Base-by-base conservation (phyloP, 2,329 filamentous ascomycete species). In the Pseudocercospora fuligena region DNA sequence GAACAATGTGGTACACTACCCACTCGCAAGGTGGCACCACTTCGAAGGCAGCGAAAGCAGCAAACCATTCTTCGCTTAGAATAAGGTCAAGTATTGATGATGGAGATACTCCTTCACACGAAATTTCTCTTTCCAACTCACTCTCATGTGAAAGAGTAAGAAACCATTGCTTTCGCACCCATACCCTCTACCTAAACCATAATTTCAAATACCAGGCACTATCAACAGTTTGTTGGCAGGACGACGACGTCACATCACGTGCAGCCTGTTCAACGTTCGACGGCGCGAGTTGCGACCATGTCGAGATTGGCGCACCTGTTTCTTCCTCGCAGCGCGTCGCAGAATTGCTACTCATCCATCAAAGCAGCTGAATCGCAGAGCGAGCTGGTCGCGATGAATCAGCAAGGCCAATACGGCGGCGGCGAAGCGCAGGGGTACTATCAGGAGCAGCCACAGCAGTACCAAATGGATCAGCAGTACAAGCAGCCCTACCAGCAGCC, bases 401-500 rank as follows among this genome's bases (percentile, higher is more conserved):
- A 61, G 11, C 60, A 63, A 59, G 51, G 51, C 27, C 64, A 59
- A 21, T 60, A 46, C 19, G 64, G 63, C 29, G 59, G 59, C 43
- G 63, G 65, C 31, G 65, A 66, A 57, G 54, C 65, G 21, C 65
- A 58, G 43, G 65, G 43, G 19, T 63, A 66, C 60, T 66, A 66
- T 31, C 60, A 66, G 31, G 54, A 63, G 60, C 65, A 63, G 60
- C 46, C 60, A 49, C 65, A 57, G 14, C 60, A 51, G 47, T 60
- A 60, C 36, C 57, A 63, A n/a, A 33, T 69, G 6, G 46, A 66
- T 16, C 60, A 64, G 56, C 59, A 56, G 23, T 60, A 59, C 46
- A 61, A 66, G n/a, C 68, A 70, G 36, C 65, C 66, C 54, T 63
- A 65, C 23, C 53, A 66, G 29, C 64, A 69, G 36, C 68, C 60